Conservation (phyloP, 495 filamentous ascomycete species). For the Lasiosphaeriaceae sp. region DNA sequence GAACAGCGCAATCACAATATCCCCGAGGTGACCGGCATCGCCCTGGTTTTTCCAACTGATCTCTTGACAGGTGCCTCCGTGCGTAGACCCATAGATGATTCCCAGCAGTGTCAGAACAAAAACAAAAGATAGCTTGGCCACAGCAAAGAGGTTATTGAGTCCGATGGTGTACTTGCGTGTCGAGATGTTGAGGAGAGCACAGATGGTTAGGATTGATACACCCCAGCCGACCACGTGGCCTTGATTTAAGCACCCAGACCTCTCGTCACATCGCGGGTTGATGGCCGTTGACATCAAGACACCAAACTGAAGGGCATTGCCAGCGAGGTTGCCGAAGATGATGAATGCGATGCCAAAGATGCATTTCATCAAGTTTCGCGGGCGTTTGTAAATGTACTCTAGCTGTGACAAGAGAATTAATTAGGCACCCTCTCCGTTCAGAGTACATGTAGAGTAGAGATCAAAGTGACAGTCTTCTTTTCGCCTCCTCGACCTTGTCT, state of each 20-base stretch:
- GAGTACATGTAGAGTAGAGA: no score
- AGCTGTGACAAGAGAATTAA: not conserved
- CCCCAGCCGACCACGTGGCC: slow-evolving; percentile 4
- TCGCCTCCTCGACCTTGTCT: no score
- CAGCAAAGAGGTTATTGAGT: slow-evolving; percentile 4
- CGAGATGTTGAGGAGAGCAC: not conserved
- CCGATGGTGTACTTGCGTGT: slow-evolving; percentile 1
- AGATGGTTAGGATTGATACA: not conserved
- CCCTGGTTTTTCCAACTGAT: slow-evolving; percentile 4
- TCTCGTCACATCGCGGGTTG: not conserved
- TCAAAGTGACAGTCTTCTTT: no score
- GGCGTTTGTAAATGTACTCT: slow-evolving; percentile 8
- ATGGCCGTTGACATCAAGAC: slow-evolving; percentile 2
- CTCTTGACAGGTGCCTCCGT: slow-evolving; percentile 1
- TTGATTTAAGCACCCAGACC: not conserved
- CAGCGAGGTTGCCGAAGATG: slow-evolving; percentile 7
- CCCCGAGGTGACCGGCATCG: slow-evolving; percentile 1
- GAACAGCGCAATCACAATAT: slow-evolving; percentile 11
- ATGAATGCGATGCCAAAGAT: slow-evolving; percentile 10
- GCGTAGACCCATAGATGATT: slow-evolving; percentile 5
- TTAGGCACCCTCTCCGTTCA: no score
- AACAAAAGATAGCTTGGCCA: not conserved
- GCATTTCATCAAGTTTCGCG: slow-evolving; percentile 2
- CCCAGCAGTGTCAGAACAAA: slow-evolving; percentile 1
- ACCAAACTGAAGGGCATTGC: slow-evolving; percentile 3